Evolutionary conservation across 495 filamentous ascomycete species (phyloP), one percentile per base, ranked within the genome.

Genomic region (Xeromyces bisporus): DNA sequence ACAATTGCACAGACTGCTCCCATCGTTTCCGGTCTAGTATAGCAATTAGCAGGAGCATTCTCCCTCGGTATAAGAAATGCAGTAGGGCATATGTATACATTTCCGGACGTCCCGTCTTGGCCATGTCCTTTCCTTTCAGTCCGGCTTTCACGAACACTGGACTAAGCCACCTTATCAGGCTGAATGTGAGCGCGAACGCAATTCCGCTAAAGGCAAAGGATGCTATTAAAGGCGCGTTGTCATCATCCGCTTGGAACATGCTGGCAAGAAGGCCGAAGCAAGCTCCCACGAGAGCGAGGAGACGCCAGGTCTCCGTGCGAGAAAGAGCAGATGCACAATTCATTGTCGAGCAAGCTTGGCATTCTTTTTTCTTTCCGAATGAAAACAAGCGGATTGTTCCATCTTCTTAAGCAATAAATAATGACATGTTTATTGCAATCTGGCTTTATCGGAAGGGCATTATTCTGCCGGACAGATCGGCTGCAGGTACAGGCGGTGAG

Each of bases 111-210:
- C 64, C 71, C 31, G 68, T 55, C 57, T 96, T 99, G 35, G 74
- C 74, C 73, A 93, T 62, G 51, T 99, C 89, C 44, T 67, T 80
- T 33, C 89, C 89, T 50, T 91, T 93, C 43, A 94, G 56, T 9
- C 91, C 91, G 18, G 80, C 80, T 34, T 70, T 74, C 41, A 94
- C 77, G 44, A 96, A 96, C 1, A 76, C 74, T 13, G 80, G 73
- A 1, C 87, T 86, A n/a, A 94, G 74, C 91, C 89, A 96, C 62
- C 75, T 62, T 48, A 99, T 86, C 53, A 94, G 62, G 31, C 79
- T 73, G 48, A 77, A 96, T 2, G 71, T 69, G 12, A 71, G 67
- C 4, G 77, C 58, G 49, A 92, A 99, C 3, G 79, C 83, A 34
- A 94, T 64, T 7, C 78, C 76, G 44, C 79, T 79, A 40, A 96